These are phyloP conservation scores for Solanum raphanifolium DNA, from an alignment of 257 asterid species.

Conservation along the genomic window DNA sequence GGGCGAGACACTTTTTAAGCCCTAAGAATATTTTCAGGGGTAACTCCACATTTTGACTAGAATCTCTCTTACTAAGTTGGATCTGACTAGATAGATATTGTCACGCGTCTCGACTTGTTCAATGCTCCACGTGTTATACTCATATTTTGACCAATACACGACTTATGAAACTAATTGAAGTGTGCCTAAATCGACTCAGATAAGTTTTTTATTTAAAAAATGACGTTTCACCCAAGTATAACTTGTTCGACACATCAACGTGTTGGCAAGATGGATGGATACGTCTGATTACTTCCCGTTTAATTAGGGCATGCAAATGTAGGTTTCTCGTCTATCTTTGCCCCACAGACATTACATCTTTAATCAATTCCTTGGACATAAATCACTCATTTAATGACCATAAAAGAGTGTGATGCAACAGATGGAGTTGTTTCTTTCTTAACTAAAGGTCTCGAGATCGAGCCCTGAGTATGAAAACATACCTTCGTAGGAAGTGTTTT, in stretches of 20 bases:
- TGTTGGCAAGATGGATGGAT: neutral
- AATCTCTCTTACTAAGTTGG: neutral
- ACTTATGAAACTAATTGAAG: neutral
- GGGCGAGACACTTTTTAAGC: neutral
- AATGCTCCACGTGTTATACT: neutral
- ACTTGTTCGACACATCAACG: neutral
- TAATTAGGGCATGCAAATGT: neutral
- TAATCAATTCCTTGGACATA: neutral
- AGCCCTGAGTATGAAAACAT: accelerated
- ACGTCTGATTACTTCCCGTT: neutral
- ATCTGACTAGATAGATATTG: neutral
- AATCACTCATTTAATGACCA: neutral
- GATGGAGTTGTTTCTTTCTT: too few relatives aligned
- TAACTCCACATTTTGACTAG: neutral
- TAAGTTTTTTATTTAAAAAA: too few relatives aligned
- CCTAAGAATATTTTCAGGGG: too few relatives aligned
- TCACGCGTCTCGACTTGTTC: neutral
- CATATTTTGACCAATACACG: neutral
- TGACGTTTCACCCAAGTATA: neutral
- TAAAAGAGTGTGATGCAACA: too few relatives aligned
- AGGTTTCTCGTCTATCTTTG: neutral
- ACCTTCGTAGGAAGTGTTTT: accelerated
- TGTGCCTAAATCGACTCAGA: too few relatives aligned
- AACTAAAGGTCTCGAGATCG: accelerated
- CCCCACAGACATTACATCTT: neutral